Base-by-base conservation (phyloP, 768 basidiomycete genomes). In the Lyophyllum decastes region DNA sequence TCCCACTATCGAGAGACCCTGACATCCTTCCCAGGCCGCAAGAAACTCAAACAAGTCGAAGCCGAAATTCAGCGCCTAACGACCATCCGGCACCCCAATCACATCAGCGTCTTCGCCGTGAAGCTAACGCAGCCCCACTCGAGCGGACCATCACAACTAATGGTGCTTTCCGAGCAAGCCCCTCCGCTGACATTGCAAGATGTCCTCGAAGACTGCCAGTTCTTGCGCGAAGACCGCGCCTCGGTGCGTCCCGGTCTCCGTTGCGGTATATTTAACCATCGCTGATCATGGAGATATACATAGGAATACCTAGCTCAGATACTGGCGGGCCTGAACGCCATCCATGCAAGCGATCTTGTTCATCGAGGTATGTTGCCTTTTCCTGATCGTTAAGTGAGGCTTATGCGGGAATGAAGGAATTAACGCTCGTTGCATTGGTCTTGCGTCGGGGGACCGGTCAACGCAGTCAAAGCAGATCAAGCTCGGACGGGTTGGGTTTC, bases 291-390 rank as follows among this genome's bases (percentile, higher is more conserved):
- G 0, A 22, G 14, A 38, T 26, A 22, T 30, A 12, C 22, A 30
- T 49, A 92, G 89, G 91, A 90, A 56, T 94, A 92, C 64, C 76
- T 92, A 1, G 75, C 75, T 0, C 92, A 94, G 67, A 85, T 92
- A 35, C 72, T 94, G 1, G 80, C 84, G 2, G 92, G 83, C 0
- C 70, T 94, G 51, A 85, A 88, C 56, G 82, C 82, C 0, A 68
- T 93, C 1, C 91, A 93, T 65, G 76, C 82, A 0, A 75, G 71
- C 2, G 84, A 84, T 57, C 72, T 94, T 17, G 78, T 92, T 11
- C 93, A 95, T 70, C 82, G 89, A 68, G 83, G 90, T 85, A 63
- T 19, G 64, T 61, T 2, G n/a, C 54, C 33, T n/a, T 50, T 38
- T 38, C 8, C 12, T 6, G 21, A 38, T 38, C 11, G 10, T 22